Conservation (phyloP, 2,329 filamentous ascomycete species). For the Alternaria sp. region DNA sequence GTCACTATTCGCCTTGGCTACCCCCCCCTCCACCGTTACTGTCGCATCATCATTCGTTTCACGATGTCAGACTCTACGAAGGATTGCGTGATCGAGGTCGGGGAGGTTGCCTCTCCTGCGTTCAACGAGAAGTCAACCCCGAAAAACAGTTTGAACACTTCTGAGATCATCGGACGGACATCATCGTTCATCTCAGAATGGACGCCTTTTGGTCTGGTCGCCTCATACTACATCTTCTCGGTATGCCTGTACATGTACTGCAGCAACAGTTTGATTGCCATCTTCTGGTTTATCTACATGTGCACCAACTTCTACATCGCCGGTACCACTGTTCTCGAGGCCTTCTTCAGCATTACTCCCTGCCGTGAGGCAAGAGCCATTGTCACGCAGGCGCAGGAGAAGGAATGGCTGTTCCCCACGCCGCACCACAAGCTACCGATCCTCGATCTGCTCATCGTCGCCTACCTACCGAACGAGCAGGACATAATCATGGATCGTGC, state of each 20-base stretch:
- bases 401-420: slow-evolving; percentile 55
- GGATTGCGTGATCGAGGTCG: slow-evolving; percentile 37
- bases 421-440: slow-evolving; percentile 53
- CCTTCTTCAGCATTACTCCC: slow-evolving; percentile 52
- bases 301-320: slow-evolving; percentile 57
- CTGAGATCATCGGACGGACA: slow-evolving; percentile 18
- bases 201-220: slow-evolving; percentile 55
- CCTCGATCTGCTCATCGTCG: slow-evolving; percentile 60
- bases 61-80: slow-evolving; percentile 36
- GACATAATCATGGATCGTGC: slow-evolving; percentile 61
- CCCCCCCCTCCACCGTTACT: slow-evolving; percentile 12
- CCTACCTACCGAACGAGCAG: slow-evolving; percentile 61
- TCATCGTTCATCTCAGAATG: slow-evolving; percentile 51
- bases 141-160: slow-evolving; percentile 14
- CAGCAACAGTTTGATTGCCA: slow-evolving; percentile 46
- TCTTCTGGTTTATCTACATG: slow-evolving; percentile 58
- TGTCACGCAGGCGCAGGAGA: slow-evolving; percentile 51
- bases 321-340: slow-evolving; percentile 54
- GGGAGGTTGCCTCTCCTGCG: slow-evolving; percentile 26
- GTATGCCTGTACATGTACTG: slow-evolving; percentile 55
- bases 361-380: slow-evolving; percentile 50
- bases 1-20: slow-evolving; percentile 38
- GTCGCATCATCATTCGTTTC: slow-evolving; percentile 25
- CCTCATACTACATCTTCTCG: slow-evolving; percentile 55
- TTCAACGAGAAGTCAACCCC: slow-evolving; percentile 15